These are phyloP conservation scores for Balakata baccata DNA, from an alignment of 345 rosid genomes.

Conservation along the genomic window DNA sequence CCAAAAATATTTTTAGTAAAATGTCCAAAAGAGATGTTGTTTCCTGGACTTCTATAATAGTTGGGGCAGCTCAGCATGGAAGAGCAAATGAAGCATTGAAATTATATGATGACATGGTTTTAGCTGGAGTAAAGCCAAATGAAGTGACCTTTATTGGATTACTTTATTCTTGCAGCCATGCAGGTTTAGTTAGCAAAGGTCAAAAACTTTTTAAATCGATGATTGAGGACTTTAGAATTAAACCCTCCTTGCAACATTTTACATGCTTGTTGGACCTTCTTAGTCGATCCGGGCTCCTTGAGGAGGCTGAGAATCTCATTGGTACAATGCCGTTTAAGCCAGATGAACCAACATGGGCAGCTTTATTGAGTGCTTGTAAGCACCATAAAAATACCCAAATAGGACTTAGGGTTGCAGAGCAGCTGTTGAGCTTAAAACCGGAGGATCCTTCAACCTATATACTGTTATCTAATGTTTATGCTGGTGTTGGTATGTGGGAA, in stretches of 20 bases:
- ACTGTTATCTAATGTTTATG: constrained; percentile 62
- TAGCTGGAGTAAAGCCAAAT: constrained; percentile 61
- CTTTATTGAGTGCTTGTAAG: constrained; percentile 70
- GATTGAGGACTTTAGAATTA: constrained; percentile 46
- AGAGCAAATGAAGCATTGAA: constrained; percentile 55
- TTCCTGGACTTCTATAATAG: constrained; percentile 77
- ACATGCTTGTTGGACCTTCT: constrained; percentile 80
- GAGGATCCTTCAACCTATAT: constrained; percentile 63
- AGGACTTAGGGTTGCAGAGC: constrained; percentile 54
- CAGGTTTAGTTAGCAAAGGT: constrained; percentile 62
- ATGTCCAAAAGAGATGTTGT: constrained; percentile 62
- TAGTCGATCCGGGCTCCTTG: constrained; percentile 68
- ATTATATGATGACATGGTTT: constrained; percentile 63
- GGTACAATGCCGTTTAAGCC: constrained; percentile 62
- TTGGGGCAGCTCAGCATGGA: constrained; percentile 83
- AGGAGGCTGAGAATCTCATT: constrained; percentile 61
- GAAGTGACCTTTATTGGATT: constrained; percentile 76
- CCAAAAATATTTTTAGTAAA: constrained; percentile 44
- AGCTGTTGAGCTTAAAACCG: constrained; percentile 46
- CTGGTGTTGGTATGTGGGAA: constrained; percentile 56
- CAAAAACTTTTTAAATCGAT: constrained; percentile 55
- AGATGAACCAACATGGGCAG: constrained; percentile 85
- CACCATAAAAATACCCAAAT: constrained; percentile 47
- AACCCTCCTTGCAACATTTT: constrained; percentile 69
- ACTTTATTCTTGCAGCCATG: constrained; percentile 80